Evolutionary conservation across 768 basidiomycete genomes (phyloP).

Genomic region (Saitozyma podzolica): DNA sequence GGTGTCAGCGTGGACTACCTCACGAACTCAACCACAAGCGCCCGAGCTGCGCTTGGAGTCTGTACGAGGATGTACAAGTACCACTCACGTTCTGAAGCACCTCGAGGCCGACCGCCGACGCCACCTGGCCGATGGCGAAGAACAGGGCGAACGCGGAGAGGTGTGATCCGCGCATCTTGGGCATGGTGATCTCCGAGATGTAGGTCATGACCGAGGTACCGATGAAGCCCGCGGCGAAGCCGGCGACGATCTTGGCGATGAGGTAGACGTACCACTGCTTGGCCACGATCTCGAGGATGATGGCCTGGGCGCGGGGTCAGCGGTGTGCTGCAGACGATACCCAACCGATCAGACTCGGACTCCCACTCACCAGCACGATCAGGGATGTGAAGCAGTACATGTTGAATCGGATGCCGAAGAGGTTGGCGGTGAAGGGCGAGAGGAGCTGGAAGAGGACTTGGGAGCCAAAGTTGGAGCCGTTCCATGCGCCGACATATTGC

Average conservation of each 20-base stretch:
- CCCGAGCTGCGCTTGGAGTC: no score
- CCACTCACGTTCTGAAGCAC: slow-evolving; percentile 15
- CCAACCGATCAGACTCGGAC: background rate
- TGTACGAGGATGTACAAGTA: no score
- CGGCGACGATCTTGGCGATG: slow-evolving; percentile 16
- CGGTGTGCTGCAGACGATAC: background rate
- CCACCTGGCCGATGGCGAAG: slow-evolving; percentile 19
- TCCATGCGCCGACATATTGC: slow-evolving; percentile 28
- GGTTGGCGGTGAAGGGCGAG: slow-evolving; percentile 17
- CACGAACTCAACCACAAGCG: no score
- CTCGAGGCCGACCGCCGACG: slow-evolving; percentile 12
- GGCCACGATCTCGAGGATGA: slow-evolving; percentile 28
- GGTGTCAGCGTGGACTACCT: background rate
- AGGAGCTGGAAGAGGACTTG: slow-evolving; percentile 11
- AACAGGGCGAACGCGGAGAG: slow-evolving; percentile 14
- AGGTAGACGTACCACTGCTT: slow-evolving; percentile 17
- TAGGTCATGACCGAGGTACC: slow-evolving; percentile 18
- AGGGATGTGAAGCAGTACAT: slow-evolving; percentile 25
- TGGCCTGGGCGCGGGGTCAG: slow-evolving; percentile 6
- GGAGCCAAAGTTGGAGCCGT: slow-evolving; percentile 13
- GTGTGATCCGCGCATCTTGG: slow-evolving; percentile 12
- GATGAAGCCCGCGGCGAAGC: slow-evolving; percentile 17
- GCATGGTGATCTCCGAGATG: slow-evolving; percentile 18
- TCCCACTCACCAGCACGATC: slow-evolving; percentile 12
- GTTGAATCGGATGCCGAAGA: slow-evolving; percentile 23